Evolutionary conservation across 2,329 filamentous ascomycete species (phyloP).

Genomic region (Conoideocrella luteorostrata): DNA sequence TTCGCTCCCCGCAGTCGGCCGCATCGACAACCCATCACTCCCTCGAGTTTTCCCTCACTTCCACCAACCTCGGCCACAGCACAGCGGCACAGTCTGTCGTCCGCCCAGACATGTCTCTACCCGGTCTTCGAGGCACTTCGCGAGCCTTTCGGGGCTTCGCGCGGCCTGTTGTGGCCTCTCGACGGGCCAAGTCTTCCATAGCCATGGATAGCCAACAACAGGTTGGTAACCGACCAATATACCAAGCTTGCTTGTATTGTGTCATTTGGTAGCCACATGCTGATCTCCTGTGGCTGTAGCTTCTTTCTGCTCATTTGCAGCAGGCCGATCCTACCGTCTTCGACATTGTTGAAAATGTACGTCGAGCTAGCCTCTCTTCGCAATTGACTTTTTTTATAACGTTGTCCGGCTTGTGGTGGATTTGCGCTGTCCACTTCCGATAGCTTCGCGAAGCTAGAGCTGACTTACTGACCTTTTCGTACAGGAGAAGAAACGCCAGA

Average conservation of each 20-base stretch:
- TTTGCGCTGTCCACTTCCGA: no score
- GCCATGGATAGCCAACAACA: conserved; percentile 52
- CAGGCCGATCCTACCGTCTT: conserved; percentile 83
- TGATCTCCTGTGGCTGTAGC: conserved; percentile 39
- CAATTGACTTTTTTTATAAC: background rate
- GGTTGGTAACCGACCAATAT: conserved; percentile 31
- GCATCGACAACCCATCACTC: no score
- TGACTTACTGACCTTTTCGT: no score
- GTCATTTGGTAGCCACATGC: conserved; percentile 3
- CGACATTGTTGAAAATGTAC: conserved; percentile 84
- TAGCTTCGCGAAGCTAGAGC: no score
- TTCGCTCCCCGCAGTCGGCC: no score
- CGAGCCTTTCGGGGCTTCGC: conserved; percentile 39
- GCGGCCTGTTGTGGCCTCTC: conserved; percentile 22
- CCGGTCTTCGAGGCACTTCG: conserved; percentile 41
- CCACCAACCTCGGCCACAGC: no score
- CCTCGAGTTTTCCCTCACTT: no score
- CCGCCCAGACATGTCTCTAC: conserved; percentile 46
- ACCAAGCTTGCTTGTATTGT: conserved; percentile 10
- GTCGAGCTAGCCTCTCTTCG: background rate
- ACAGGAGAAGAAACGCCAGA: conserved; percentile 91
- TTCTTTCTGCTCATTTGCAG: conserved; percentile 72
- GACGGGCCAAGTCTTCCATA: conserved; percentile 39
- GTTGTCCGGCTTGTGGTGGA: background rate
- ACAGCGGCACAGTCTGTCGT: no score